Base-by-base conservation (phyloP, 352 stramenopile species). In the Phytophthora pseudosyringae region DNA sequence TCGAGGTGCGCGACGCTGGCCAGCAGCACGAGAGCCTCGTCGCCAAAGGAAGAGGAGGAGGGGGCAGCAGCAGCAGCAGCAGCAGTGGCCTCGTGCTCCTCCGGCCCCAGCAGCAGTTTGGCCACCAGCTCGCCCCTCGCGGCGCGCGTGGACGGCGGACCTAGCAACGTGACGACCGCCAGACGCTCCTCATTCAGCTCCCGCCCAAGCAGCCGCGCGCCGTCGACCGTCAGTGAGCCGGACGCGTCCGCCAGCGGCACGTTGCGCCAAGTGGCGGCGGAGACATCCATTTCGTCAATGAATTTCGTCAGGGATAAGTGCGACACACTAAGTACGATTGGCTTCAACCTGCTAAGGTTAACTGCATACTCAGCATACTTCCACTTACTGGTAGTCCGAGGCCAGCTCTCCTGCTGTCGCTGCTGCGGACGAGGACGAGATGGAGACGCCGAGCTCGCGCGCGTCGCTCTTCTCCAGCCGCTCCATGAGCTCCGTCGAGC, bases 401-500 rank as follows among this genome's bases (percentile, higher is more conserved):
- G 44, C 3, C 8, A 57, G 44, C 3, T 55, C 39, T 28, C 38
- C 54, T 26, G 6, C 41, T 52, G 33, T 15, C 25, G 28, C 43
- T 38, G 38, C 28, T 25, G 52, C 12, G 2, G 38, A 10, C n/a
- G 28, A 40, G 2, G 75, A 81, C 10, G 71, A 76, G 40, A 91
- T 84, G 16, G 82, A 90, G 7, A 93, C 78, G 10, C 81, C 81
- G 26, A 91, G 75, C 16, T 82, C 67, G 12, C 75, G 71, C n/a
- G 77, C 79, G 35, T 81, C 78, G 53, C 71, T 80, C 18, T 76
- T 78, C 35, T 90, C 67, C 18, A 94, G 64, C 7, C 82, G 69
- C 46, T 78, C 59, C 38, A 91, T 60, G 4, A 91, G 49, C 18
- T 89, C 69, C 9, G 65, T 66, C 5, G 80, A 73, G 45, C 67